These are phyloP conservation scores for Porogramme epimiltina DNA, from an alignment of 1,284 basidiomycete species.

Conservation along the genomic window DNA sequence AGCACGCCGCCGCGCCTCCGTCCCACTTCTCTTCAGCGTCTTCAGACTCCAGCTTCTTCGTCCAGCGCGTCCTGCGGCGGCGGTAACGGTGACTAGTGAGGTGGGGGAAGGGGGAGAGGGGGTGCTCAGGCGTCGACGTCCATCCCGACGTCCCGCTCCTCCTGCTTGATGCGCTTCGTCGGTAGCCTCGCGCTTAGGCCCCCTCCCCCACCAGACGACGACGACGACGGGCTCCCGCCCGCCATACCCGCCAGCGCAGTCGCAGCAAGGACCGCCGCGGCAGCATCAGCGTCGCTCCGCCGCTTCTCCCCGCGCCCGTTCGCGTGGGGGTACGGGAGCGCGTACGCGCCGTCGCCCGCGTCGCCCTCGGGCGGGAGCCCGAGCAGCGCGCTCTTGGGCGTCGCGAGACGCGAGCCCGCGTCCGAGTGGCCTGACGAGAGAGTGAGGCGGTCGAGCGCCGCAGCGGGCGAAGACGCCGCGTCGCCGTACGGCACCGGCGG, in stretches of 20 bases:
- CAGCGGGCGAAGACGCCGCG: conserved; percentile 18
- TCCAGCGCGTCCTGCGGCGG: too few species aligned
- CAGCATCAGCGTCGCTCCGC: conserved; percentile 20
- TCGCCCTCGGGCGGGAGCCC: conserved; percentile 27
- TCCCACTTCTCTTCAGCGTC: too few species aligned
- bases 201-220: too few species aligned
- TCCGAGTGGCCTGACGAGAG: conserved; percentile 21
- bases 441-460: conserved; percentile 28
- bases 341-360: conserved; percentile 2
- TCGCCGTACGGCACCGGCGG: conserved; percentile 23
- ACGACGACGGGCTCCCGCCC: too few species aligned
- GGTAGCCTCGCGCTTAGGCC: conserved; percentile 5
- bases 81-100: too few species aligned
- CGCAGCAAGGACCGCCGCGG: conserved; percentile 22
- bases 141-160: conserved; percentile 24
- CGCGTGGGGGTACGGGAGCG: neutral
- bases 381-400: conserved; percentile 25
- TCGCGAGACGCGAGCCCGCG: conserved; percentile 25
- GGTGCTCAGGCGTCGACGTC: conserved; percentile 16
- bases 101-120: too few species aligned
- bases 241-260: conserved; percentile 27
- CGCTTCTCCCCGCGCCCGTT: conserved; percentile 19
- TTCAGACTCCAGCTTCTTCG: too few species aligned
- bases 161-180: conserved; percentile 25
- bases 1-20: too few species aligned